phyloP scores from a whole-genome alignment of 2,329 filamentous ascomycete species.

The Hypoxylon sp. region DNA sequence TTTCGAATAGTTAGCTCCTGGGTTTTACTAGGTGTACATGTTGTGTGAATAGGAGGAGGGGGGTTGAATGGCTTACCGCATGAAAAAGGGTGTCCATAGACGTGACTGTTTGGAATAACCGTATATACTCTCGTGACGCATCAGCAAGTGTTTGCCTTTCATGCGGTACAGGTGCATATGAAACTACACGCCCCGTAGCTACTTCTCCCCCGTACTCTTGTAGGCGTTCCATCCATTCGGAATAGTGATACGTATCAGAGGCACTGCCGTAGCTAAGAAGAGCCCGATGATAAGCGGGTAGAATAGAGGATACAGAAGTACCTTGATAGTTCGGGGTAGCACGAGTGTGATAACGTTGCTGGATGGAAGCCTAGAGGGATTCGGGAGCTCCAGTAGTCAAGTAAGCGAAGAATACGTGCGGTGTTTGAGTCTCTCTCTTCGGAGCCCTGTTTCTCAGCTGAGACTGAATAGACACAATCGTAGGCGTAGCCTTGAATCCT shows the following conservation, averaged over 20 bases:
- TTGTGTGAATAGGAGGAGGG: neutral
- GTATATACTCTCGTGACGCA: slow-evolving; percentile 52
- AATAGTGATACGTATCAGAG: slow-evolving; percentile 37
- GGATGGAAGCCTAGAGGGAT: neutral
- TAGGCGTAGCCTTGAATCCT: slow-evolving; percentile 55
- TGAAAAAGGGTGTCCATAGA: slow-evolving; percentile 30
- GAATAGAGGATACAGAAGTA: slow-evolving; percentile 38
- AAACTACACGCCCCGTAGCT: slow-evolving; percentile 33
- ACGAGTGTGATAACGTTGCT: slow-evolving; percentile 18
- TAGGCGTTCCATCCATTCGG: slow-evolving; percentile 32
- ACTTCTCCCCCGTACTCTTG: slow-evolving; percentile 42
- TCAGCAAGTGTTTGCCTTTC: slow-evolving; percentile 52
- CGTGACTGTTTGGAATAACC: slow-evolving; percentile 45
- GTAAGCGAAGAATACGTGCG: neutral
- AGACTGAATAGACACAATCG: slow-evolving; percentile 51
- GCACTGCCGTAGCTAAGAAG: slow-evolving; percentile 31
- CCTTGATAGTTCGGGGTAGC: slow-evolving; percentile 16
- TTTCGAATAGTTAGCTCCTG: slow-evolving; percentile 12
- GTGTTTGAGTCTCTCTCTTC: slow-evolving; percentile 44
- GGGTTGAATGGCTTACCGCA: slow-evolving; percentile 7
- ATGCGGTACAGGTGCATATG: slow-evolving; percentile 35
- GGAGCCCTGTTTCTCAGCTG: slow-evolving; percentile 27
- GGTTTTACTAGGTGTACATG: neutral
- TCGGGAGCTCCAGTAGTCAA: neutral
- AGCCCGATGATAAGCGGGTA: slow-evolving; percentile 27